Base-by-base conservation (phyloP, 2,329 filamentous ascomycete genomes). In the Xylaria sp. region DNA sequence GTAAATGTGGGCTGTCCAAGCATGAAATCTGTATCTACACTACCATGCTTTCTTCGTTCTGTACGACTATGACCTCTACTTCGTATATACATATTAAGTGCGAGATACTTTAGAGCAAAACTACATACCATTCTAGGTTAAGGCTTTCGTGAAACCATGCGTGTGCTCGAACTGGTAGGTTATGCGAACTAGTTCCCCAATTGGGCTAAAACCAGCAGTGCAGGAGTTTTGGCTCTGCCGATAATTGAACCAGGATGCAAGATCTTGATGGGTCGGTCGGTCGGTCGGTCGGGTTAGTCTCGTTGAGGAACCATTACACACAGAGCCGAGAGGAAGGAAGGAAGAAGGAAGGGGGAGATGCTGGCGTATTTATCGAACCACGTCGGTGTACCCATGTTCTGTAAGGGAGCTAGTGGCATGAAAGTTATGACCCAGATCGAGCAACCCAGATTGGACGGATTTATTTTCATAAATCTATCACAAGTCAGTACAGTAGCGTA, bases 11-110 rank as follows among this genome's bases (percentile, higher is more conserved):
- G 46, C 3, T 8, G 11, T 49, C 43, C n/a, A 19, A 15, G 43
- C 45, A 50, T 23, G 17, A 31, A 46, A 47, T 28, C 28, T 62
- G 55, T 60, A 57, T 33, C n/a, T 49, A 63, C 12, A 37, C 3
- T 40, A 40, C 19, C 23, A 4, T 31, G 6, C 11, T 31, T 7
- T 23, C 19, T 38, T 37, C 19, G 8, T 23, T n/a, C 51, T 45
- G 51, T 52, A 35, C 25, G 38, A 60, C 17, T 12, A 37, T 40
- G 21, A 31, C 46, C 46, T 55, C 42, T 23, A 25, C 23, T 38
- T 35, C 23, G 17, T 46, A 33, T 9, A 31, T 31, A 33, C 28
- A 31, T 31, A 33, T n/a, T 38, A 50, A 38, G 31, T 46, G 40
- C 23, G 35, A 38, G 31, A 31, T 54, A n/a, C n/a, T 43, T 42